Evolutionary conservation across 257 asterid genomes (phyloP), one percentile per base, ranked within the genome.

Genomic region (Datura wrightii): DNA sequence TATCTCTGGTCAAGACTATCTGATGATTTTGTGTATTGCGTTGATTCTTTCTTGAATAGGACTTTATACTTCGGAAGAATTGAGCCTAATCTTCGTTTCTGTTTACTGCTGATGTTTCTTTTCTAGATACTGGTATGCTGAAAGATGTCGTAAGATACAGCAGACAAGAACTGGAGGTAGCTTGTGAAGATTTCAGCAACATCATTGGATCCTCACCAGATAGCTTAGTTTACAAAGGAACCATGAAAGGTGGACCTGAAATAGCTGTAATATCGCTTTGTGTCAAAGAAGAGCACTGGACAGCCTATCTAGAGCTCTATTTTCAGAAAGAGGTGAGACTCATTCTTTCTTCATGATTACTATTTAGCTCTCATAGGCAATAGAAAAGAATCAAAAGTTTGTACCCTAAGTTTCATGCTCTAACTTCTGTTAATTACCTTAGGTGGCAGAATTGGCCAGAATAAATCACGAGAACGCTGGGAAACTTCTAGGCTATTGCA

Each of bases 181-280:
- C 99, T 53, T 97, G 99, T 85, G 99, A 97, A 92, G 99, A 95
- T 90, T 97, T 97, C 88, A 97, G 99, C 92, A 97, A 97, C 89
- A 97, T 97, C 71, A 97, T 97, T 10, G 99, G 98, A 34, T 91
- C 97, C 24, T 94, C 97, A 70, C 91, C 98, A 0, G 97, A 94
- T 62, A 94, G 98, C 84, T 74, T 90, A 19, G 96, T 95, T 14
- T 95, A 93, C 87, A 97, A 97, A 87, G 99, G 99, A 50, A 97
- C 90, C 46, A 84, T 95, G 85, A 93, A 91, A 86, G 92, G 96
- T 39, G 99, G 99, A 56, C 96, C 94, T 3, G 98, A 97, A 85
- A 90, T 97, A 14, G 99, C 97, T 6, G 99, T 94, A 59, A 90
- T 95, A 79, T 92, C 98, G 42, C 92, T 94, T 88, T 91, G 97